Base-by-base conservation (phyloP, 2,329 filamentous ascomycete genomes). In the Remersonia thermophila region DNA sequence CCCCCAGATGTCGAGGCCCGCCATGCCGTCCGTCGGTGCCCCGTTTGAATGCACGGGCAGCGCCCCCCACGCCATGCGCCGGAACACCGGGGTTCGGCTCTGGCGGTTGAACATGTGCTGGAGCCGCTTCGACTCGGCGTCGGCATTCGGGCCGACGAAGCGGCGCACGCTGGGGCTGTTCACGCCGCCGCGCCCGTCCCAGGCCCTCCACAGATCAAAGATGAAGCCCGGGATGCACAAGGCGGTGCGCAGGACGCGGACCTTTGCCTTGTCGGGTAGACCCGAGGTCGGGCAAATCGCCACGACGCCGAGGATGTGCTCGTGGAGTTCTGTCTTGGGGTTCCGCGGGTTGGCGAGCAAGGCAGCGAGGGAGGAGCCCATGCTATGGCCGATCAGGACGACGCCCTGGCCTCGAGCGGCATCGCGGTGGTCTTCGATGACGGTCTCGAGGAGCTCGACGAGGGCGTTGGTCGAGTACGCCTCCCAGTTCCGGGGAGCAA, bases 301-400 rank as follows among this genome's bases (percentile, higher is more conserved):
- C 20, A 95, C 65, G 6, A 95, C 54, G 1, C 83, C 86, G 32
- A 77, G 60, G n/a, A 93, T 69, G 50, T 83, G 65, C 8, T 76
- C 57, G 23, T 71, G 64, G n/a, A 84, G 50, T 1, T 62, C 55
- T 17, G 65, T 63, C 15, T 57, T 62, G 40, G 76, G 61, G 1
- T 67, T 53, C 47, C 57, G 63, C 41, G 42, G 61, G 47, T 44
- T 67, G 8, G 84, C 79, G 35, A 96, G 63, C 12, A 80, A 62
- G 17, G 83, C 78, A 5, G 80, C 75, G 14, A 95, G 63, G 3
- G 82, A 82, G 40, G 82, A 86, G 6, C 91, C 91, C 73, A 95
- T 81, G 54, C 85, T 94, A 53, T 98, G 91, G 2, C 80, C 85
- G 40, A 96, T 73, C 20, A 95, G 57, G 14, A 95, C 70, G 11